A percentile compares a stretch with the other conserved stretches of the same genome.
These are phyloP conservation scores for Dipteronia sinensis DNA, from an alignment of 345 rosid genomes.

Conservation along the genomic window DNA sequence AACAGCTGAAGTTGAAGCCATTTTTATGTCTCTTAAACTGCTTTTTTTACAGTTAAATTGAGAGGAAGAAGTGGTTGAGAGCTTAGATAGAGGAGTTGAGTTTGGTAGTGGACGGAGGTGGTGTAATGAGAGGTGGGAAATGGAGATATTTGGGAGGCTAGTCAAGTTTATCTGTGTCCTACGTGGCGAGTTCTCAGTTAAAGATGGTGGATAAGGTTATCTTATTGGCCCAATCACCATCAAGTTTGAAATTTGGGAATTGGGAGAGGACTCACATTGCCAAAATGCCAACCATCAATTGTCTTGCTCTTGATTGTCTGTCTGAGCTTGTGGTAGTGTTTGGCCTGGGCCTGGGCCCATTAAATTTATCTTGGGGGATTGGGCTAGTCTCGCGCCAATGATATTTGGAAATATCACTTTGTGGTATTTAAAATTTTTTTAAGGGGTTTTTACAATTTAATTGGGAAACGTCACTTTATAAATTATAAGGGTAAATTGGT, in stretches of 20 bases:
- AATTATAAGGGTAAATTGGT: too few species aligned
- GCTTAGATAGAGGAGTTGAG: slow-evolving; percentile 18
- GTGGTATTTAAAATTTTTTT: too few species aligned
- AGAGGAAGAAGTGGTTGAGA: slow-evolving; percentile 4
- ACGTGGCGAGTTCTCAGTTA: slow-evolving; percentile 56
- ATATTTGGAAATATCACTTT: too few species aligned
- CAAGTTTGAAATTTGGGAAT: slow-evolving; percentile 24
- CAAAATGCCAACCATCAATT: not conserved
- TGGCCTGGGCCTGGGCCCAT: not conserved
- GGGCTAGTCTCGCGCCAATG: too few species aligned
- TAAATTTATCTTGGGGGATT: too few species aligned
- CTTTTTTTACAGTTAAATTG: slow-evolving; percentile 9
- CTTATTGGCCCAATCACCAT: slow-evolving; percentile 48
- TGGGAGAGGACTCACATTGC: not conserved
- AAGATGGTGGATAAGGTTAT: slow-evolving; percentile 65
- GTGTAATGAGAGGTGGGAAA: slow-evolving; percentile 39
- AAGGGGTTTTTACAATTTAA: too few species aligned
- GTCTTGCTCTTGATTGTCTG: too few species aligned
- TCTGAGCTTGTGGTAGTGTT: not conserved
- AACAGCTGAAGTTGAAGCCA: slow-evolving; percentile 79
- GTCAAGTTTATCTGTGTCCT: slow-evolving; percentile 38
- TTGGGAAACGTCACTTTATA: too few species aligned
- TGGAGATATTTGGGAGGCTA: slow-evolving; percentile 26
- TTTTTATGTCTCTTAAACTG: slow-evolving; percentile 10
- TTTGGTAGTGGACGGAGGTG: not conserved